Evolutionary conservation across 164 flowering plant genomes (phyloP), one percentile per base, ranked within the genome.

Genomic region (Buxus sempervirens): DNA sequence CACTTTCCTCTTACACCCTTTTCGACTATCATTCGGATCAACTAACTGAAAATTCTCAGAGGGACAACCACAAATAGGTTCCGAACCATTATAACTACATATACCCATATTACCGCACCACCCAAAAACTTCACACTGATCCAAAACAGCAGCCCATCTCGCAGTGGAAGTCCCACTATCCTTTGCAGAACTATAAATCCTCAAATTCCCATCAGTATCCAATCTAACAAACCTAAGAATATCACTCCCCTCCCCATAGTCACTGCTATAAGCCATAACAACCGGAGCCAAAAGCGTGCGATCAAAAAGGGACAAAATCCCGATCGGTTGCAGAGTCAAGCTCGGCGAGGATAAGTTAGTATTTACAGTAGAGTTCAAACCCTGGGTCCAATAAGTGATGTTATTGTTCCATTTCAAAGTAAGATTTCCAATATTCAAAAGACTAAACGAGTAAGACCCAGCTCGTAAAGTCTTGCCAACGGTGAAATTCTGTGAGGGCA

Each of bases 201-300:
- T 86, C 80, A 93, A 82, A 80, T 93, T 93, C 55, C 98, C 98
- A 86, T 93, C 98, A 67, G 67, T 66, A 61, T 82, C 97, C 32
- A 93, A 70, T 77, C 70, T 86, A 67, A 91, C 20, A 64, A 83
- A 82, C 83, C 96, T 85, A n/a, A 88, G 49, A 2, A 74, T 54
- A 68, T 78, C 77, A 36, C 65, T 78, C 41, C 70, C 80, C 18
- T 87, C 96, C 0, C 83, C 96, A 64, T 90, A 94, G 77, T 94
- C 96, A 63, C 81, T 88, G 49, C 95, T 85, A 67, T 88, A 91
- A 65, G 84, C 88, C 64, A 86, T 32, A 18, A 62, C 64, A 0
- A 42, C 76, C 2, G 79, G 66, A n/a, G 28, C 51, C 1, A 79
- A 0, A 24, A 88, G 69, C 18, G 54, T 63, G 2, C 60, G 58